Evolutionary conservation across 2,329 filamentous ascomycete species (phyloP).

Genomic region (Trichophyton equinum): DNA sequence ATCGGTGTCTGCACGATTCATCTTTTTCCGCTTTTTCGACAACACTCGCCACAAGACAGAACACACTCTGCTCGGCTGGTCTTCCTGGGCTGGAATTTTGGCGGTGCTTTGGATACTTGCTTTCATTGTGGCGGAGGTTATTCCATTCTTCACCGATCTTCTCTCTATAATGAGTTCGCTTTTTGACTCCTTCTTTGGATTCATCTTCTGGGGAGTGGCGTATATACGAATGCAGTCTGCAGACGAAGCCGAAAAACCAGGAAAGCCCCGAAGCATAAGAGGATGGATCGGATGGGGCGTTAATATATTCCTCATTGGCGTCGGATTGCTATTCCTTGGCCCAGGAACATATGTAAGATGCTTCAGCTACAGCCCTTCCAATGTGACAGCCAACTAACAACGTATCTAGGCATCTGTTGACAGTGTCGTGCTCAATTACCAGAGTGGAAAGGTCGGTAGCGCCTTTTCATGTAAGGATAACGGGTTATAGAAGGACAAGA

Average conservation of each 20-base stretch:
- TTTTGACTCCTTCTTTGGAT: constrained; percentile 70
- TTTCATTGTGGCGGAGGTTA: constrained; percentile 84
- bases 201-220: constrained; percentile 63
- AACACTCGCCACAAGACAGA: constrained; percentile 65
- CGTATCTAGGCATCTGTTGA: constrained; percentile 29
- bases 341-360: constrained; percentile 60
- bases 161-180: constrained; percentile 51
- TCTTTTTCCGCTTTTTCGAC: constrained; percentile 82
- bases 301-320: constrained; percentile 60
- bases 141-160: constrained; percentile 77
- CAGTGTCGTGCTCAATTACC: constrained; percentile 53
- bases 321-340: constrained; percentile 69
- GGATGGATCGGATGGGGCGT: constrained; percentile 38
- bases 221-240: constrained; percentile 34
- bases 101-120: constrained; percentile 64
- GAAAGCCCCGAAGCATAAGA: constrained; percentile 29
- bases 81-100: constrained; percentile 62
- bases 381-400: neutral
- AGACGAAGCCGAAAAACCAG: constrained; percentile 31
- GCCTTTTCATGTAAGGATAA: constrained; percentile 59
- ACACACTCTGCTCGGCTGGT: constrained; percentile 74
- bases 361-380: neutral
- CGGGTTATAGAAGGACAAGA: constrained; percentile 18
- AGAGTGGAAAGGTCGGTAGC: constrained; percentile 49
- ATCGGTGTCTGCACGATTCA: constrained; percentile 75